Percentiles rank a stretch among this genome's conserved stretches.
Evolutionary conservation across 2,329 filamentous ascomycete genomes (phyloP).

Genomic region (Ophiostoma ips): DNA sequence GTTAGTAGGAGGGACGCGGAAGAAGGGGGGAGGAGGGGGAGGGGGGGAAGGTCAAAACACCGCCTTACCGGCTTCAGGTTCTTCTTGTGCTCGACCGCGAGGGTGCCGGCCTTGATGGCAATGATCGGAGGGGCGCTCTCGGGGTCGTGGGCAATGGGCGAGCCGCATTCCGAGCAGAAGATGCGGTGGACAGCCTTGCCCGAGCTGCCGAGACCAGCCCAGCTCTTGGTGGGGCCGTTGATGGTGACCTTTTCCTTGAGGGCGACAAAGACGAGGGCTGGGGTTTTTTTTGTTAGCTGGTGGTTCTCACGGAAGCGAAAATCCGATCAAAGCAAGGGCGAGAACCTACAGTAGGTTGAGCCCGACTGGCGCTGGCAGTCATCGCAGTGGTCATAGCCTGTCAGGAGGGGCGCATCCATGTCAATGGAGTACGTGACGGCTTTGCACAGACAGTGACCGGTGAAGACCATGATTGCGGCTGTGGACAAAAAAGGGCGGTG

Average conservation of each 20-base stretch:
- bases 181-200: constrained; percentile 52
- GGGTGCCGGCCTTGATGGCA: constrained; percentile 52
- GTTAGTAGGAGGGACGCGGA: neutral
- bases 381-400: constrained; percentile 58
- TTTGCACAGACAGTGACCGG: constrained; percentile 57
- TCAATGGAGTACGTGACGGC: constrained; percentile 53
- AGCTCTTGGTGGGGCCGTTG: constrained; percentile 52
- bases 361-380: constrained; percentile 59
- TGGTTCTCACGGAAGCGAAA: no score
- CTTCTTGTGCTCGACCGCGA: constrained; percentile 52
- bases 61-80: constrained; percentile 39
- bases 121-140: constrained; percentile 58
- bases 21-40: no score
- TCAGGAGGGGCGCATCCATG: constrained; percentile 36
- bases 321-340: neutral
- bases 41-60: no score
- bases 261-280: constrained; percentile 53
- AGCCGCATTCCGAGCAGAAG: constrained; percentile 57
- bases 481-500: neutral
- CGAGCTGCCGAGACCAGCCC: constrained; percentile 42
- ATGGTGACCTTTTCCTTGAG: constrained; percentile 51
- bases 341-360: constrained; percentile 48
- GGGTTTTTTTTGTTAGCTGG: neutral
- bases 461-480: constrained; percentile 9
- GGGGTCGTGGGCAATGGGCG: constrained; percentile 56